phyloP scores from a whole-genome alignment of 495 filamentous ascomycete species.

The Penicillium turbatum region DNA sequence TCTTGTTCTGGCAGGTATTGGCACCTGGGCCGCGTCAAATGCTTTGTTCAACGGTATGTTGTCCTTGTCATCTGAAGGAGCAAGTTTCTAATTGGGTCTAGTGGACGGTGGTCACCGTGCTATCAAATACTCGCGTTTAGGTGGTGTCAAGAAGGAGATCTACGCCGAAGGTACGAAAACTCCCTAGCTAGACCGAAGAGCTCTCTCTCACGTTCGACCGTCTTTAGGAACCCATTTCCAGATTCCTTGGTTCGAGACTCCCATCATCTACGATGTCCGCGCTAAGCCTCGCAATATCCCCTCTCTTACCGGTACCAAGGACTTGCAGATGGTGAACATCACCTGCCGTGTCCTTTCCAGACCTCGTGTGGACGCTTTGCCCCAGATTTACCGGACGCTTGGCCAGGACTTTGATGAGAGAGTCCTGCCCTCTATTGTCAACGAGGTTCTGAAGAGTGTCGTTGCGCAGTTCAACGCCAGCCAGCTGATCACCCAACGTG shows the following conservation, averaged over 20 bases:
- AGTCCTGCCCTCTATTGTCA: conserved; percentile 94
- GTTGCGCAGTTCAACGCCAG: conserved; percentile 99
- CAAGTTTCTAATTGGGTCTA: conserved; percentile 26
- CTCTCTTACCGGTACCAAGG: conserved; percentile 96
- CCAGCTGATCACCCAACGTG: conserved; percentile 96
- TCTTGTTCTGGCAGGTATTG: conserved; percentile 60
- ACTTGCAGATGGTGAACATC: conserved; percentile 99
- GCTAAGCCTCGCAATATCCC: conserved; percentile 95
- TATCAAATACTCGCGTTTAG: conserved; percentile 94
- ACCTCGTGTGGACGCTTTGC: conserved; percentile 80
- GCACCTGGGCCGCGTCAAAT: conserved; percentile 64
- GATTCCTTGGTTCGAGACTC: conserved; percentile 96
- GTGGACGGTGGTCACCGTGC: conserved; percentile 98
- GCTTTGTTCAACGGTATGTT: conserved; percentile 83
- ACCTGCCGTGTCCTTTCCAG: conserved; percentile 98
- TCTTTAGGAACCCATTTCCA: conserved; percentile 79
- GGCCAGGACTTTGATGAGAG: conserved; percentile 96
- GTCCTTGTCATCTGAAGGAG: neutral
- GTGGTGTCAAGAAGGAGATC: conserved; percentile 94
- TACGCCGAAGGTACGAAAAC: conserved; percentile 76
- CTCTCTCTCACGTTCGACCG: conserved; percentile 17
- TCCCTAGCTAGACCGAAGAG: neutral
- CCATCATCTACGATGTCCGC: conserved; percentile 94
- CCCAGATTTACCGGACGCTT: conserved; percentile 93
- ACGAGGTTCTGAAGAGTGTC: conserved; percentile 97